These are phyloP conservation scores for Phytophthora constricta DNA, from an alignment of 352 stramenopile genomes.

Conservation along the genomic window DNA sequence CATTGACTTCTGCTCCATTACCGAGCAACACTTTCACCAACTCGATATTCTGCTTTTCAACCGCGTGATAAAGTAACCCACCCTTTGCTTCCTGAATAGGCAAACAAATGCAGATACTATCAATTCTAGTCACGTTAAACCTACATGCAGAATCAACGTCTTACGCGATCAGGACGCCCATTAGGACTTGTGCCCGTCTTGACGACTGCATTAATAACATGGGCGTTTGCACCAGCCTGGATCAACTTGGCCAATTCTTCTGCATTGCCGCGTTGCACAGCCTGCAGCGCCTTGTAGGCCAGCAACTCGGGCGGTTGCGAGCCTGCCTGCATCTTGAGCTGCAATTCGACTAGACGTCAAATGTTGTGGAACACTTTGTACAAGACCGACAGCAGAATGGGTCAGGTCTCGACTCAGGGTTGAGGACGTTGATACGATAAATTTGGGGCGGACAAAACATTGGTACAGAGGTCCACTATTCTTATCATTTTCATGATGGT, in stretches of 20 bases:
- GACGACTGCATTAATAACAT: constrained; percentile 41
- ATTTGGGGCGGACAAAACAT: no score
- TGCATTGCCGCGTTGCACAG: constrained; percentile 34
- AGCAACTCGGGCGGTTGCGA: constrained; percentile 29
- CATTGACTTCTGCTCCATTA: constrained; percentile 39
- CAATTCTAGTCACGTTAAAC: neutral
- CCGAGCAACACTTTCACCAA: constrained; percentile 39
- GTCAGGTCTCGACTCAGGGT: no score
- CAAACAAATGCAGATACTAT: neutral
- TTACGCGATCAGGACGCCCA: constrained; percentile 32
- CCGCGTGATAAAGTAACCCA: constrained; percentile 33
- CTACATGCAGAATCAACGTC: neutral
- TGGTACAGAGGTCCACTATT: no score
- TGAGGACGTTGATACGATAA: no score
- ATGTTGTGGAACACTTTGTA: neutral
- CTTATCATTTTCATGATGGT: no score
- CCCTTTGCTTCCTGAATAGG: constrained; percentile 30
- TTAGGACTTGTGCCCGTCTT: constrained; percentile 39
- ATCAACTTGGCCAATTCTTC: constrained; percentile 37
- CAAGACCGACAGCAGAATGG: no score
- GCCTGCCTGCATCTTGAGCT: constrained; percentile 19
- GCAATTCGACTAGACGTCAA: neutral
- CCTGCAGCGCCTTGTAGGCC: constrained; percentile 38
- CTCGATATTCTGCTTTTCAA: constrained; percentile 38
- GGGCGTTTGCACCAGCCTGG: constrained; percentile 33